Percentiles rank a stretch among this genome's conserved stretches.
These are phyloP conservation scores for Pythium volutum DNA, from an alignment of 352 stramenopile genomes.

Conservation along the genomic window DNA sequence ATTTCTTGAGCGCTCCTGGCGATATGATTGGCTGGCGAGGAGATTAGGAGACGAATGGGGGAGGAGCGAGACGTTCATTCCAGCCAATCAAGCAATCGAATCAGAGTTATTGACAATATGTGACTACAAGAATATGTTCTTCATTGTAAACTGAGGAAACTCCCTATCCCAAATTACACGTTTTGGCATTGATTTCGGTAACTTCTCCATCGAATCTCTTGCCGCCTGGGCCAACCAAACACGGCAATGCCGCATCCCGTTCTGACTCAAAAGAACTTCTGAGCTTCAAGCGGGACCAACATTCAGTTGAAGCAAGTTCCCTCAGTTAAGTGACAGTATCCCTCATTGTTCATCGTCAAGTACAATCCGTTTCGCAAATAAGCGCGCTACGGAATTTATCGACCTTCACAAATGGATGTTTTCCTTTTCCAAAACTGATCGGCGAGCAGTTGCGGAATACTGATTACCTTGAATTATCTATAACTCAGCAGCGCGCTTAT, in stretches of 20 bases:
- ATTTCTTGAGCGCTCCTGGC: background rate
- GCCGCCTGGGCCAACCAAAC: background rate
- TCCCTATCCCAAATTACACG: too few relatives aligned
- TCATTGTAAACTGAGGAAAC: too few relatives aligned
- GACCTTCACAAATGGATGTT: too few relatives aligned
- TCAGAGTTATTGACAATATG: constrained; percentile 5
- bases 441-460: too few relatives aligned
- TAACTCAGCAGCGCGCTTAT: too few relatives aligned
- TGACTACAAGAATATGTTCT: constrained; percentile 1
- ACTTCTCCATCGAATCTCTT: background rate
- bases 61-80: background rate
- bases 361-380: too few relatives aligned
- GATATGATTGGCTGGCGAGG: constrained; percentile 1
- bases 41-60: background rate
- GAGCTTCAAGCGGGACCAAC: constrained; percentile 5
- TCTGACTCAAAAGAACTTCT: background rate
- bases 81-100: constrained; percentile 1
- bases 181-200: background rate
- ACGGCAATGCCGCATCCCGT: background rate
- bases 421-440: too few relatives aligned
- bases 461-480: too few relatives aligned
- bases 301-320: background rate
- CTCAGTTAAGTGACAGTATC: background rate
- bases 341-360: too few relatives aligned
- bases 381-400: too few relatives aligned